Evolutionary conservation across 2,329 filamentous ascomycete genomes (phyloP).

Genomic region (Neurospora crassa): DNA sequence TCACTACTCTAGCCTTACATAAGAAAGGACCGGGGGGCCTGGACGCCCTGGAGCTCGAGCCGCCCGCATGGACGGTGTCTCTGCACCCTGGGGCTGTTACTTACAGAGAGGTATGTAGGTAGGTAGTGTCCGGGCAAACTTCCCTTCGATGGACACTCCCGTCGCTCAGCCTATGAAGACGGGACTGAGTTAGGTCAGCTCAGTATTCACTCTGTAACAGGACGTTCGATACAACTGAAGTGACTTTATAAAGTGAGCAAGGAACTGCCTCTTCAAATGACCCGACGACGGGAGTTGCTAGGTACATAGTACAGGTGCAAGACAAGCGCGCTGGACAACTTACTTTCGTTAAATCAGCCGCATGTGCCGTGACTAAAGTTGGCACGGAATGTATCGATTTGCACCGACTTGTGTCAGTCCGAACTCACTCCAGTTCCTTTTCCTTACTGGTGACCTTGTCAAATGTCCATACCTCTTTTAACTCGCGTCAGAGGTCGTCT

Average conservation of each 20-base stretch:
- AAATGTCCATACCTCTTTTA: not conserved
- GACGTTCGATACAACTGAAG: not conserved
- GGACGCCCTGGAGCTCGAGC: not conserved
- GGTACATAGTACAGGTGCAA: not conserved
- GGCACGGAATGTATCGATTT: not conserved
- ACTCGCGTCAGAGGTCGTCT: not conserved
- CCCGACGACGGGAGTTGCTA: not conserved
- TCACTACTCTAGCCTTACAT: not conserved
- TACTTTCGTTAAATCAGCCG: not conserved
- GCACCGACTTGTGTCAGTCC: not conserved
- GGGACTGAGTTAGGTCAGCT: not conserved
- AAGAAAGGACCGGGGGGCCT: not conserved
- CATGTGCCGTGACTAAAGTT: not conserved
- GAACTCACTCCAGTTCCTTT: not conserved
- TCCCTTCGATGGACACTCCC: not conserved
- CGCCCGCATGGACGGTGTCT: not conserved
- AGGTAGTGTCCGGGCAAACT: no score
- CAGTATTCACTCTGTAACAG: not conserved
- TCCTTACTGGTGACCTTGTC: not conserved
- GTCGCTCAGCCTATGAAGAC: not conserved
- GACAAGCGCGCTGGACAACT: not conserved
- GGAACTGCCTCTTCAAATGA: not conserved
- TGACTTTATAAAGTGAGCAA: not conserved
- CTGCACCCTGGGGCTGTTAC: not conserved
- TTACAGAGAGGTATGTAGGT: no score